Evolutionary conservation across 345 rosid species (phyloP), one percentile per base, ranked within the genome.

Genomic region (Moricandia arvensis): DNA sequence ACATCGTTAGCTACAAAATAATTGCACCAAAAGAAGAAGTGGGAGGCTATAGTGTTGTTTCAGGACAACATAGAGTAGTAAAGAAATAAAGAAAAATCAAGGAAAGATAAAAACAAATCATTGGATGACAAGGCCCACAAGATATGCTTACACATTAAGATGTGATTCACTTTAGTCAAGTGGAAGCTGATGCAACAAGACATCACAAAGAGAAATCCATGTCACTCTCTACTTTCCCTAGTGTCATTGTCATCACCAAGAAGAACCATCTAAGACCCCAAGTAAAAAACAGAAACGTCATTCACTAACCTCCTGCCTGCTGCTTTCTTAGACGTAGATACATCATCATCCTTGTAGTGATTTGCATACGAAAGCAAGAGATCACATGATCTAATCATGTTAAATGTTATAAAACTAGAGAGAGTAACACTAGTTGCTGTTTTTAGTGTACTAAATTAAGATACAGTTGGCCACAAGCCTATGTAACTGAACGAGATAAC

Each of bases 221-320:
- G 84, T 80, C 89, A 79, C 74, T 78, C 77, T 26, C 87, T 80
- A 79, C 84, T 81, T 77, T 64, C 31, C 69, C 47, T 62, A 66
- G 68, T 76, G 83, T 83, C 89, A 79, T 33, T 71, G 24, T 81
- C 86, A 83, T 75, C 83, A 55, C 78, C 78, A 30, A 78, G 76
- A 71, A 41, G 75, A 78, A 75, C 77, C 81, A 63, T 70, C 85
- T 26, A 63, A 63, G 3, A n/a, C 17, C 35, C 68, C 72, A 49
- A 72, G 53, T 27, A 34, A 72, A 31, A 51, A 49, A 66, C 43
- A 45, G 27, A 59, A 66, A 78, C 77, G 77, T 78, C 77, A 72
- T 33, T 78, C 78, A 68, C 78, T 61, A 37, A 67, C 73, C 38
- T 18, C 59, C 13, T 54, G 59, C 62, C 30, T 60, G 63, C 58